A percentile compares a stretch with the other conserved stretches of the same genome.
phyloP scores from a whole-genome alignment of 75 land plant species.

The Cupressus sempervirens region DNA sequence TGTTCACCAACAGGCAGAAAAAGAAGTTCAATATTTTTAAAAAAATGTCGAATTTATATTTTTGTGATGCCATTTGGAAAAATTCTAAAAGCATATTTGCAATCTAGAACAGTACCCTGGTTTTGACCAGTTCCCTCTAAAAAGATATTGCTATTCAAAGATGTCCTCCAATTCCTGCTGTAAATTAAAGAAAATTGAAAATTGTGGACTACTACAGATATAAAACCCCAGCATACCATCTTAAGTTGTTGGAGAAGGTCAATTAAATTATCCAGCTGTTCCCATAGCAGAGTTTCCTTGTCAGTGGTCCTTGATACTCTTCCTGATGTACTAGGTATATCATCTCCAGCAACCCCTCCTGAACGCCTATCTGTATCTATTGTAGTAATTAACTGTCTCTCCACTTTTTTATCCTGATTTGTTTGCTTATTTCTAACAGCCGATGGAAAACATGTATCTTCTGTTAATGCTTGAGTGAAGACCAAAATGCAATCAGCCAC shows the following conservation, averaged over 20 bases:
- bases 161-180: neutral
- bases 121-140: neutral
- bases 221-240: conserved; percentile 26
- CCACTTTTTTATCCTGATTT: neutral
- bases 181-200: neutral
- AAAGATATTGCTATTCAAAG: neutral
- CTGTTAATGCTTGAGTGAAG: conserved; percentile 40
- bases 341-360: conserved; percentile 5
- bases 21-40: neutral
- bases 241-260: conserved; percentile 42
- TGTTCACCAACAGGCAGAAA: neutral
- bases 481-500: conserved; percentile 61
- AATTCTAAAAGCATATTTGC: neutral
- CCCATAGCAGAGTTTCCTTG: conserved; percentile 48
- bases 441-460: conserved; percentile 7
- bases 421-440: conserved; percentile 4
- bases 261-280: conserved; percentile 43
- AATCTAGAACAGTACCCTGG: neutral
- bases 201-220: neutral
- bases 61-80: neutral
- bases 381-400: conserved; percentile 5
- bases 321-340: conserved; percentile 5
- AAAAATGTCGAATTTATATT: neutral
- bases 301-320: conserved; percentile 16
- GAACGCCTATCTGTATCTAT: neutral